Percentiles rank a stretch among this genome's conserved stretches.
Evolutionary conservation across 2,329 filamentous ascomycete species (phyloP).

Genomic region (Teratosphaeria epicoccoides): DNA sequence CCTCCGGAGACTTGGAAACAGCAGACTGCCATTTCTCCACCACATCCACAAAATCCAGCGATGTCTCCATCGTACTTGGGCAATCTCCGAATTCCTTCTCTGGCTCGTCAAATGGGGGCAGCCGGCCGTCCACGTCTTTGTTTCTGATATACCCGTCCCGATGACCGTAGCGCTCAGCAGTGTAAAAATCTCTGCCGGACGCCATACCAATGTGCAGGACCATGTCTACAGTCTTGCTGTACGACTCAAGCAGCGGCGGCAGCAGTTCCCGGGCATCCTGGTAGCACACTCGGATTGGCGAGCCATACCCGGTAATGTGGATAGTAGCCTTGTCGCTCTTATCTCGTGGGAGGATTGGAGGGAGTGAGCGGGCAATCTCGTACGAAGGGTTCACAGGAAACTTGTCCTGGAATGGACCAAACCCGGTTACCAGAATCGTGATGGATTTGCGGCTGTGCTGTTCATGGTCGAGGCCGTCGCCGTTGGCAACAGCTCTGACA

Average conservation of each 20-base stretch:
- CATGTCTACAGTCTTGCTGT: conserved; percentile 46
- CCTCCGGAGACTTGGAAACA: conserved; percentile 16
- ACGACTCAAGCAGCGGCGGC: conserved; percentile 49
- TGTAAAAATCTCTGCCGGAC: conserved; percentile 52
- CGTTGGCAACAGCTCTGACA: background rate
- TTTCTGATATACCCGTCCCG: conserved; percentile 58
- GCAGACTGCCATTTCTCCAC: conserved; percentile 18
- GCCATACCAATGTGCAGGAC: conserved; percentile 76
- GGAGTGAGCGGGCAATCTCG: conserved; percentile 63
- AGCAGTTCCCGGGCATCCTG: conserved; percentile 51
- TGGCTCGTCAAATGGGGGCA: conserved; percentile 18
- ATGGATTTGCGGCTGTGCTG: conserved; percentile 1
- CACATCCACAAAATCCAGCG: conserved; percentile 22
- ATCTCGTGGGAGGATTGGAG: conserved; percentile 46
- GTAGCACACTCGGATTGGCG: conserved; percentile 63
- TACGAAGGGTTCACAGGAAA: conserved; percentile 65
- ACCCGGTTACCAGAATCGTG: conserved; percentile 37
- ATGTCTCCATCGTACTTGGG: conserved; percentile 19
- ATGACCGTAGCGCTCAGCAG: conserved; percentile 59
- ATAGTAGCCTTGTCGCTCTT: conserved; percentile 35
- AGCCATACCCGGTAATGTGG: conserved; percentile 53
- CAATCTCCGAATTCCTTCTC: conserved; percentile 19
- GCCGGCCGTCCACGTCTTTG: conserved; percentile 54
- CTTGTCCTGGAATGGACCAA: conserved; percentile 57
- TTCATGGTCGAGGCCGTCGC: background rate